Conservation (phyloP, 2,329 filamentous ascomycete genomes). For the Dendrostoma leiphaemia region DNA sequence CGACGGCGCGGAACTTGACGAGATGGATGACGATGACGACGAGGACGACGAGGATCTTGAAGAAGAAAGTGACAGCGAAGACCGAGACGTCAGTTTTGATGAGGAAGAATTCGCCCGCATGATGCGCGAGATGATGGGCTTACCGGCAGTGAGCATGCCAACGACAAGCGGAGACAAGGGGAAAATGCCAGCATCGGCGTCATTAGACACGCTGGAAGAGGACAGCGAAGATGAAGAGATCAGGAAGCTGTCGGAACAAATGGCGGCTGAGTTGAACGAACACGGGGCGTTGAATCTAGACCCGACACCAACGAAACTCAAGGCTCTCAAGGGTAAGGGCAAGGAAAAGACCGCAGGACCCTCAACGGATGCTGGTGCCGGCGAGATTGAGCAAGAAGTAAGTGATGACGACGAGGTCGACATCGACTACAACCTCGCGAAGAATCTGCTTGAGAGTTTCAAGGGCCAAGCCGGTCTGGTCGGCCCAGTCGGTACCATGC, state of each 20-base stretch:
- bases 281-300: constrained; percentile 64
- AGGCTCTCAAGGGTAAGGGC: constrained; percentile 27
- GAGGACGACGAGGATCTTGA: constrained; percentile 37
- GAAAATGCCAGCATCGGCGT: background rate
- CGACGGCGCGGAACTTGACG: constrained; percentile 72
- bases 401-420: constrained; percentile 61
- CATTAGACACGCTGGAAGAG: background rate
- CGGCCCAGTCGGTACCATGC: constrained; percentile 83
- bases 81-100: constrained; percentile 76
- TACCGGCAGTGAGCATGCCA: constrained; percentile 31
- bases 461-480: constrained; percentile 84
- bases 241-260: constrained; percentile 61
- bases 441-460: constrained; percentile 89
- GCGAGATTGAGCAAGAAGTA: constrained; percentile 47
- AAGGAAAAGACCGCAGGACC: constrained; percentile 5
- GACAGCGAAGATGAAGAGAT: constrained; percentile 61
- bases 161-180: constrained; percentile 6
- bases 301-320: constrained; percentile 29
- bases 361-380: constrained; percentile 9
- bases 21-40: constrained; percentile 67
- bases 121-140: constrained; percentile 91
- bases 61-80: constrained; percentile 61
- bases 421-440: constrained; percentile 83
- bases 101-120: constrained; percentile 81
- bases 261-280: constrained; percentile 70